Conservation (phyloP, 208 protist species). For the Leishmania turanica region DNA sequence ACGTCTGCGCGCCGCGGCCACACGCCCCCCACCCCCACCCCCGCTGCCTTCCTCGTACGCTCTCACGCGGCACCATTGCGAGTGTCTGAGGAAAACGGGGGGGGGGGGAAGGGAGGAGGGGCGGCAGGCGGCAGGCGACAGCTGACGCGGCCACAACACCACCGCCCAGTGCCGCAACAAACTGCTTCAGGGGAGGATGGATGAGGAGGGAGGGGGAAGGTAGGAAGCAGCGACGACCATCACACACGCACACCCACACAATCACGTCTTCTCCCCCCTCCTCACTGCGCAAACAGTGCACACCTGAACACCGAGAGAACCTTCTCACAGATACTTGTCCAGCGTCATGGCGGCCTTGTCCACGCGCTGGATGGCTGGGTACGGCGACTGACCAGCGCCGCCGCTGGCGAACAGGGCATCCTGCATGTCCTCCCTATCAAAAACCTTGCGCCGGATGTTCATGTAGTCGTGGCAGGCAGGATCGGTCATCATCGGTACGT, state of each 20-base stretch:
- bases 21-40: no score
- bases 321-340: conserved; percentile 75
- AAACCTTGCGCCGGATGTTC: conserved; percentile 88
- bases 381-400: conserved; percentile 37
- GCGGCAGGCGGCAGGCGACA: not conserved
- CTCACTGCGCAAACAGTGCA: not conserved
- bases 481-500: conserved; percentile 78
- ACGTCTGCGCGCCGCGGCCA: not conserved
- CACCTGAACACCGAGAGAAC: not conserved
- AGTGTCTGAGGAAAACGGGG: not conserved
- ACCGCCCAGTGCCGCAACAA: not conserved
- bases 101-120: no score
- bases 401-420: conserved; percentile 52
- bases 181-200: not conserved
- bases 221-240: not conserved
- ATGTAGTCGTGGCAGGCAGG: conserved; percentile 57
- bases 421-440: conserved; percentile 76
- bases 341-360: conserved; percentile 69
- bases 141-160: not conserved
- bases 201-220: not conserved
- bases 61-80: not conserved
- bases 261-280: not conserved
- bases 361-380: conserved; percentile 58
- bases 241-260: not conserved
- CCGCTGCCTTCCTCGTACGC: not conserved